Evolutionary conservation across 768 basidiomycete genomes (phyloP), one percentile per base, ranked within the genome.

Genomic region (Rhodosporidiobolus sp.): DNA sequence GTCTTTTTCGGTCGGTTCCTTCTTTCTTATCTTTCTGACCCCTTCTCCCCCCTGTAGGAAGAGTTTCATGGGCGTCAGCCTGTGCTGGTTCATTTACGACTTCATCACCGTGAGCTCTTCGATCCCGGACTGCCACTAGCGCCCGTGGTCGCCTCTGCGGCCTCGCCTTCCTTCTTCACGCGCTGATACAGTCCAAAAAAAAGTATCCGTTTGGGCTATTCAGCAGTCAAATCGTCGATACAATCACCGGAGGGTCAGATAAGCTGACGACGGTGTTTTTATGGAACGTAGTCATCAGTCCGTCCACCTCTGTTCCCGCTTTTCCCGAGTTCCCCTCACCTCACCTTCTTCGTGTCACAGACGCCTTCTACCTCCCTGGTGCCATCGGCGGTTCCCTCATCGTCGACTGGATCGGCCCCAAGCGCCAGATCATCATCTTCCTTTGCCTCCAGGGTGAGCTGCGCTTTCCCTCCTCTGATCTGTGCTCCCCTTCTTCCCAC

Each of bases 31-130:
- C n/a, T n/a, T n/a, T n/a, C n/a, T n/a, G n/a, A n/a, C n/a, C n/a
- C n/a, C n/a, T n/a, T n/a, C n/a, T n/a, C n/a, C n/a, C n/a, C n/a
- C n/a, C n/a, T n/a, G n/a, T n/a, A n/a, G n/a, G 9, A 80, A 84
- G 50, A 85, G 85, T n/a, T 81, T 95, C 32, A 78, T 85, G 4
- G 92, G 90, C 1, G 86, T 96, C 63, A 89, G 88, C 4, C 77
- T 90, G 43, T 86, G 87, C 43, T 95, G 93, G 92, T 81, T 79
- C 55, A 65, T 78, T 52, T 81, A 81, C 66, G 79, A 81, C 62
- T 73, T 54, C 38, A n/a, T n/a, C n/a, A n/a, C n/a, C n/a, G n/a
- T n/a, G n/a, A n/a, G n/a, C n/a, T n/a, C n/a, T n/a, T n/a, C n/a
- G n/a, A n/a, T n/a, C n/a, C n/a, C n/a, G n/a, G n/a, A n/a, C n/a